Base-by-base conservation (phyloP, 768 basidiomycete species). In the Saitozyma sp. region DNA sequence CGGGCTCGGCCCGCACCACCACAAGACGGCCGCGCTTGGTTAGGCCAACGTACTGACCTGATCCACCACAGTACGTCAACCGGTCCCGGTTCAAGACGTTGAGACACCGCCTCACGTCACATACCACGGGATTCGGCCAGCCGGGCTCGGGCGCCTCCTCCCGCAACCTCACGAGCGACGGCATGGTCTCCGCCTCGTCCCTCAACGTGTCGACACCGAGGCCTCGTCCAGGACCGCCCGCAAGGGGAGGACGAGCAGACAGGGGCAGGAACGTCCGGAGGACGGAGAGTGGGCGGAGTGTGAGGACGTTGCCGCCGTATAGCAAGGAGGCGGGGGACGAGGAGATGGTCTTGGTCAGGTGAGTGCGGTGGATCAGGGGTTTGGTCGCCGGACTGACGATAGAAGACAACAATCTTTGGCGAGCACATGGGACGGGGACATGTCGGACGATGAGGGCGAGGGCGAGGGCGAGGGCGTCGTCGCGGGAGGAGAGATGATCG, bases 241-340 rank as follows among this genome's bases (percentile, higher is more conserved):
- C 45, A 8, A 49, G 62, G 60, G 61, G 61, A 59, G 50, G 60
- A 42, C 38, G 58, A 40, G 52, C 39, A 13, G 37, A 46, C 16
- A 20, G 65, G 17, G 50, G 59, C 7, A 54, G 64, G 37, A 42
- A 60, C 41, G 40, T 72, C n/a, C 58, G 71, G 48, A 45, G 74
- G 14, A 70, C 69, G 41, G 69, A 73, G 39, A 73, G 71, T 56
- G 71, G 71, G 17, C 14, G 51, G 38, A 75, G 70, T 56, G 65
- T 75, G 7, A 63, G 66, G 62, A 75, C 74, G 37, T 55, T 75
- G 45, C 74, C 74, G 0, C 67, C 54, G 8, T 75, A 75, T 62
- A 69, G 67, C 51, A 73, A 73, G 53, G 67, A 75, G 51, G 70
- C 71, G 20, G 74, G 74, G n/a, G 74, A 73, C 49, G 69, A 73